Percentiles rank a stretch among this genome's conserved stretches.
Evolutionary conservation across 768 basidiomycete genomes (phyloP).

Genomic region (Podaxis carcinomalis): DNA sequence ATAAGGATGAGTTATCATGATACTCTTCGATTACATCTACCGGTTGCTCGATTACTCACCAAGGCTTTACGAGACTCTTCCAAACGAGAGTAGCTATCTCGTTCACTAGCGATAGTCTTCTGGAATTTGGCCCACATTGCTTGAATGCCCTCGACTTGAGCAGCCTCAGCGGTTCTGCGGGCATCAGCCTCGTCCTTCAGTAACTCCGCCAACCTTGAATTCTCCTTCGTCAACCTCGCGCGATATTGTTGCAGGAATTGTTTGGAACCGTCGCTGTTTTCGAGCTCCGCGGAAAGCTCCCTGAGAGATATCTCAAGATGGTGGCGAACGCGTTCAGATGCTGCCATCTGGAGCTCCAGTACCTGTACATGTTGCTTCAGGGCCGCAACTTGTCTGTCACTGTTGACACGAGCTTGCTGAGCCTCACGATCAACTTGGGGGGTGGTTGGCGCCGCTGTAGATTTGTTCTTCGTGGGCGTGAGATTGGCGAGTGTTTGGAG

Average conservation of each 20-base stretch:
- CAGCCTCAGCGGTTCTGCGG: constrained; percentile 54
- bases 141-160: constrained; percentile 60
- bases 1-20: not conserved
- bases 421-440: constrained; percentile 13
- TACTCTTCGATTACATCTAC: too few species aligned
- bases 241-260: constrained; percentile 57
- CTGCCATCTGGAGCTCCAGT: constrained; percentile 64
- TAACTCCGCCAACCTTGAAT: constrained; percentile 47
- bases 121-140: constrained; percentile 67
- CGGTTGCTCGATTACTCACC: constrained; percentile 31
- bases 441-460: constrained; percentile 12
- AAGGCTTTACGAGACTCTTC: constrained; percentile 71
- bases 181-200: constrained; percentile 63
- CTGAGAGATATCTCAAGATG: constrained; percentile 58
- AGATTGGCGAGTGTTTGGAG: constrained; percentile 36
- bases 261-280: constrained; percentile 62
- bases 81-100: constrained; percentile 56
- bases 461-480: constrained; percentile 43
- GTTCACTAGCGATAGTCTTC: constrained; percentile 52
- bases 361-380: constrained; percentile 64
- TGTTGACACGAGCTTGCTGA: constrained; percentile 26
- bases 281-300: constrained; percentile 57
- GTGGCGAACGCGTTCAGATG: constrained; percentile 61
- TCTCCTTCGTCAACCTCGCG: constrained; percentile 53
- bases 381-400: constrained; percentile 45